Conservation (phyloP, 129 eudicot genomes). For the Flaveria sonorensis region DNA sequence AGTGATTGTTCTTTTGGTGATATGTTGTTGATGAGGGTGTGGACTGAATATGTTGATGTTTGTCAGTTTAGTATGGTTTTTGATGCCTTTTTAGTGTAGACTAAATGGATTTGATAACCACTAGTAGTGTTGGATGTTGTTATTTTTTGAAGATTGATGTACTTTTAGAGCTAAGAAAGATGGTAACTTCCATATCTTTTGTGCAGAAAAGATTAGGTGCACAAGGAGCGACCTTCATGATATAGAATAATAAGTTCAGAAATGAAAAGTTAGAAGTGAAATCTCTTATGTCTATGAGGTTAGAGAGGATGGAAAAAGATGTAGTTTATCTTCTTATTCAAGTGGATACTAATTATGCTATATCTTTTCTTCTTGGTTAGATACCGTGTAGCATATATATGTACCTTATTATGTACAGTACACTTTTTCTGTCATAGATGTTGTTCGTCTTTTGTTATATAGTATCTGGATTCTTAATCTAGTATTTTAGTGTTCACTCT, state of each 20-base stretch:
- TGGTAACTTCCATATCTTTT: neutral
- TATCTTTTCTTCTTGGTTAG: neutral
- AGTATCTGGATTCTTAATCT: neutral
- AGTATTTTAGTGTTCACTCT: neutral
- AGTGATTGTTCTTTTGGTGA: too few relatives aligned
- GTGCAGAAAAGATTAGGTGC: too few relatives aligned
- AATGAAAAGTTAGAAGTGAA: neutral
- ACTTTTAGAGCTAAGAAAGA: neutral
- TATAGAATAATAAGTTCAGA: neutral
- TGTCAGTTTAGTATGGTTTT: too few relatives aligned
- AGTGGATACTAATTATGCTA: neutral
- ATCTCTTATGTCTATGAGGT: neutral
- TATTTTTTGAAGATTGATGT: neutral
- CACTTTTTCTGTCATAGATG: neutral
- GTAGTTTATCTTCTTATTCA: neutral
- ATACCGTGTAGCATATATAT: neutral
- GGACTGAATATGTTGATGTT: too few relatives aligned
- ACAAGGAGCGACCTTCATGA: too few relatives aligned
- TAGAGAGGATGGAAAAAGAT: neutral
- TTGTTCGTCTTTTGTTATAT: neutral
- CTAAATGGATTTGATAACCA: conserved; percentile 3
- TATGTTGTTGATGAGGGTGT: too few relatives aligned
- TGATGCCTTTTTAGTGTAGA: too few relatives aligned
- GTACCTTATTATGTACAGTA: neutral
- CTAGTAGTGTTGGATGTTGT: neutral